Percentiles rank a stretch among this genome's conserved stretches.
Evolutionary conservation across 257 asterid genomes (phyloP).

Genomic region (Euphrasia confusa): DNA sequence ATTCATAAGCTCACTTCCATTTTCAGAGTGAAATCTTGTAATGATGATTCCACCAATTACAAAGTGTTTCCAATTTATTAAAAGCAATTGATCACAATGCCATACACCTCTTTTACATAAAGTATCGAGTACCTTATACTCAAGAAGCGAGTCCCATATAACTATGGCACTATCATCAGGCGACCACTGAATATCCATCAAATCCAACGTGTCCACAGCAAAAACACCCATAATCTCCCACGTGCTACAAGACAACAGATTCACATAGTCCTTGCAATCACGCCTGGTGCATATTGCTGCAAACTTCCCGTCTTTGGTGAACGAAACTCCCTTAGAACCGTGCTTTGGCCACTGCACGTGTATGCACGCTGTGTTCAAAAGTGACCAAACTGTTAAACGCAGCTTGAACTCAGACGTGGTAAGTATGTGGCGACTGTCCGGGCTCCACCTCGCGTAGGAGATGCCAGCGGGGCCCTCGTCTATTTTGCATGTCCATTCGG

Average conservation of each 20-base stretch:
- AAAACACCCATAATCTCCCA: conserved; percentile 98
- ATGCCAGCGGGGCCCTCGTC: conserved; percentile 98
- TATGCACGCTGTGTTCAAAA: conserved; percentile 87
- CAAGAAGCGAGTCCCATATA: conserved; percentile 94
- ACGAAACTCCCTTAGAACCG: conserved; percentile 92
- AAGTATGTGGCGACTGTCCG: conserved; percentile 98
- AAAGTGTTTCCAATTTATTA: no score
- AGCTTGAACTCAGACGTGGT: conserved; percentile 94
- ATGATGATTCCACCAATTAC: not conserved
- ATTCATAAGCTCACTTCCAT: no score
- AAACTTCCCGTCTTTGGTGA: conserved; percentile 91
- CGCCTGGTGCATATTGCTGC: conserved; percentile 98
- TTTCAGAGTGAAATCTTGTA: no score
- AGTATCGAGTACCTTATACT: conserved; percentile 62
- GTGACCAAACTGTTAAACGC: conserved; percentile 91
- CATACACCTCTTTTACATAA: no score
- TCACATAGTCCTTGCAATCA: conserved; percentile 96
- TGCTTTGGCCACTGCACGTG: conserved; percentile 97
- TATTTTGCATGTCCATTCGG: conserved; percentile 99
- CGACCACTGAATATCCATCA: conserved; percentile 96
- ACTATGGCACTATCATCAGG: conserved; percentile 97
- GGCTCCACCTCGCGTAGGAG: conserved; percentile 98
- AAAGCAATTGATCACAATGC: not conserved
- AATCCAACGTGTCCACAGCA: conserved; percentile 92
- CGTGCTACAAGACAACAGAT: conserved; percentile 74